Conservation (phyloP, 768 basidiomycete genomes). For the Lentinula boryana region DNA sequence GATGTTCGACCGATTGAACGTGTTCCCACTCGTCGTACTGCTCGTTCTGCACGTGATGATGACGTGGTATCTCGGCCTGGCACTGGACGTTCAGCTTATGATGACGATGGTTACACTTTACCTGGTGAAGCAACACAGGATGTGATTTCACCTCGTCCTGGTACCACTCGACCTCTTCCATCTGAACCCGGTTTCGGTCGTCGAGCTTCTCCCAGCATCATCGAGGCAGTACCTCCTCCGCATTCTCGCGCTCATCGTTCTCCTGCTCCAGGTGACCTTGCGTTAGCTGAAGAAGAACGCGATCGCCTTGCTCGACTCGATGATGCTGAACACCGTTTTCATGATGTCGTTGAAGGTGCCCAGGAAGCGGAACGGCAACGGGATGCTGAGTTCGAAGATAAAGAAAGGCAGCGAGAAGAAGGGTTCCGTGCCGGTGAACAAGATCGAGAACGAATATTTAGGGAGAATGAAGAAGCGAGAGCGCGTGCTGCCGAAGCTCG, state of each 20-base stretch:
- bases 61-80: not conserved
- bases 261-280: constrained; percentile 22
- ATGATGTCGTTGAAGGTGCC: constrained; percentile 40
- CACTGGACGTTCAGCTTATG: not conserved
- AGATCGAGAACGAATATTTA: constrained; percentile 54
- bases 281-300: constrained; percentile 39
- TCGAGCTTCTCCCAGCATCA: not conserved
- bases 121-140: not conserved
- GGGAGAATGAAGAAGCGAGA: constrained; percentile 52
- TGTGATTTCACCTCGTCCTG: not conserved
- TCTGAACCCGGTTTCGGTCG: not conserved
- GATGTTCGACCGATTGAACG: not conserved
- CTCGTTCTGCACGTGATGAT: not conserved
- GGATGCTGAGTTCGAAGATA: constrained; percentile 57
- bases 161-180: constrained; percentile 1
- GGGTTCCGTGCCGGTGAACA: constrained; percentile 65
- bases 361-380: constrained; percentile 58
- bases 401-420: constrained; percentile 57
- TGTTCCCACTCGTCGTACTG: not conserved
- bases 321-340: constrained; percentile 46
- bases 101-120: not conserved
- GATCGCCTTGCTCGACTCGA: constrained; percentile 51
- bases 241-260: constrained; percentile 23
- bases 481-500: constrained; percentile 45
- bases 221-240: not conserved